phyloP scores from a whole-genome alignment of 257 asterid species.

The Solanum medicagineum region DNA sequence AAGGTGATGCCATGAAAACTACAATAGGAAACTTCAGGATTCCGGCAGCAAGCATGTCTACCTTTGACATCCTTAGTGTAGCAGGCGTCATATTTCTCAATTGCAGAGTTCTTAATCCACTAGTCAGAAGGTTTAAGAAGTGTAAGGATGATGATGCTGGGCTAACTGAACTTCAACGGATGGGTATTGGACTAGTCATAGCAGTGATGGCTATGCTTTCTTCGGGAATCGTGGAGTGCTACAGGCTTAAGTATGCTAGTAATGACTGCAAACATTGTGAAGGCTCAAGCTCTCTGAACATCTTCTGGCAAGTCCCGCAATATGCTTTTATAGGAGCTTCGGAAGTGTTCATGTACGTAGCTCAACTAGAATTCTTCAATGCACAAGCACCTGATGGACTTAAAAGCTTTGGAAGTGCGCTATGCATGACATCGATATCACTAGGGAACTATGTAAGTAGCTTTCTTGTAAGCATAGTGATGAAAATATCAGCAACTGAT shows the following conservation, averaged over 20 bases:
- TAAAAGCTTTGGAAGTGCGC: constrained; percentile 95
- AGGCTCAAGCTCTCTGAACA: constrained; percentile 84
- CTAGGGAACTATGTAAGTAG: constrained; percentile 86
- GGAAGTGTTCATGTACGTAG: constrained; percentile 94
- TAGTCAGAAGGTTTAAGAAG: constrained; percentile 26
- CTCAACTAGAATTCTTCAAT: constrained; percentile 82
- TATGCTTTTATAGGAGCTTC: constrained; percentile 87
- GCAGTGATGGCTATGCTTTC: constrained; percentile 75
- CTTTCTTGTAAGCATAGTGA: constrained; percentile 61
- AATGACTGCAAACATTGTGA: constrained; percentile 59
- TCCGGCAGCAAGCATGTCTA: constrained; percentile 96
- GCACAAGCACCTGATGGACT: constrained; percentile 89
- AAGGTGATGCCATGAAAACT: constrained; percentile 90
- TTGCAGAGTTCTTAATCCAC: constrained; percentile 57
- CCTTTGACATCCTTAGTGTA: constrained; percentile 85
- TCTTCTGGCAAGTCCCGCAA: constrained; percentile 94
- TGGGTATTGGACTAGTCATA: constrained; percentile 85
- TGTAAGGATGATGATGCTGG: not conserved
- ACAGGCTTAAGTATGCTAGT: constrained; percentile 53
- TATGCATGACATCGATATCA: constrained; percentile 92
- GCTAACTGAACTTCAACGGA: constrained; percentile 76
- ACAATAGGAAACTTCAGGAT: constrained; percentile 50
- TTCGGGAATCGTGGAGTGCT: constrained; percentile 70
- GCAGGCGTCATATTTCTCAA: constrained; percentile 78
- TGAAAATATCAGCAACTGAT: constrained; percentile 61